Conservation (phyloP, 1,284 basidiomycete genomes). For the Melampsora larici-populina region DNA sequence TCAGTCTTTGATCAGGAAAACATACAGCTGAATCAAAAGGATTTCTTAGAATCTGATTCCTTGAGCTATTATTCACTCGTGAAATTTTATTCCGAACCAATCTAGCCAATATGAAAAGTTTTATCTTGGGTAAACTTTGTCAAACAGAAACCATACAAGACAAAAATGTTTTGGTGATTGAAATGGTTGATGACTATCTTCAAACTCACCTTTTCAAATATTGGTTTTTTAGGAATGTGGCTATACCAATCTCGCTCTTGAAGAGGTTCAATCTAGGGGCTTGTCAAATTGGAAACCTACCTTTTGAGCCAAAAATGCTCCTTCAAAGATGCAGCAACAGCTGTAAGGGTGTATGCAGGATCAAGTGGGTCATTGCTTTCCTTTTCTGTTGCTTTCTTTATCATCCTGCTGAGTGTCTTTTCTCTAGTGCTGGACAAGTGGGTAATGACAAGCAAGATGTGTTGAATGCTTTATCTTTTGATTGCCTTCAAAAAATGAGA, state of each 20-base stretch:
- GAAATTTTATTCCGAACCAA: slow-evolving; percentile 77
- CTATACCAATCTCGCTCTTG: slow-evolving; percentile 34
- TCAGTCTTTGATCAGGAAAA: slow-evolving; percentile 53
- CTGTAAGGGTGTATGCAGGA: slow-evolving; percentile 20
- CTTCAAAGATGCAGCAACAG: slow-evolving; percentile 22
- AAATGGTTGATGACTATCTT: not conserved
- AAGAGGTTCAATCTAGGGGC: slow-evolving; percentile 21
- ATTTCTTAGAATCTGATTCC: slow-evolving; percentile 79
- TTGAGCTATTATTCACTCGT: slow-evolving; percentile 84
- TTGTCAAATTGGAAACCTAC: slow-evolving; percentile 15
- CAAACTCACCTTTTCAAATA: not conserved
- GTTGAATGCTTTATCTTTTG: too few relatives aligned
- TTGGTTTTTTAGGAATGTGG: slow-evolving; percentile 13
- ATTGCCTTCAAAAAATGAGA: too few relatives aligned
- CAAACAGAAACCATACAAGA: slow-evolving; percentile 26
- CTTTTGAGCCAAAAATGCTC: slow-evolving; percentile 4
- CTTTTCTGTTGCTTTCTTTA: too few relatives aligned
- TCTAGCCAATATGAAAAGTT: slow-evolving; percentile 74
- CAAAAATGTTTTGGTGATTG: not conserved
- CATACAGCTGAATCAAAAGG: slow-evolving; percentile 84
- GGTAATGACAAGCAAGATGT: too few relatives aligned
- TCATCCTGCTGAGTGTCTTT: too few relatives aligned
- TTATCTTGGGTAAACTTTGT: slow-evolving; percentile 17
- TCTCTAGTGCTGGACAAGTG: too few relatives aligned
- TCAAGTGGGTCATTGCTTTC: slow-evolving; percentile 6